Evolutionary conservation across 176 grass and related monocot genomes (phyloP).

Genomic region (Lolium perenne): DNA sequence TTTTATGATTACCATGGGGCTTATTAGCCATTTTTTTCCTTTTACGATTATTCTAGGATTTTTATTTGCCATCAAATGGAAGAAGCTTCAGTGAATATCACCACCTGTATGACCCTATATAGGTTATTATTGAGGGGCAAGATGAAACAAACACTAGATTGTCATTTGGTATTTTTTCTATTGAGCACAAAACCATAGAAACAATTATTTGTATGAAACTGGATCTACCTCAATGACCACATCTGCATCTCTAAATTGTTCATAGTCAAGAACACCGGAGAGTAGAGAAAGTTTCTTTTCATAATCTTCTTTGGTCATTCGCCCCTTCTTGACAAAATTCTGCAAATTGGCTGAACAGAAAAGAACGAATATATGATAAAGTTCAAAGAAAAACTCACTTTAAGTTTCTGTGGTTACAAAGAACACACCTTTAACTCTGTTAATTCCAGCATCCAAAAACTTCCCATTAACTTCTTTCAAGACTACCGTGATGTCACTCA

Average conservation of each 20-base stretch:
- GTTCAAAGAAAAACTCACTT: constrained; percentile 18
- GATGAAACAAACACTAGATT: constrained; percentile 25
- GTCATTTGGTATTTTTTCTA: not conserved
- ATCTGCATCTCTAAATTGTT: constrained; percentile 76
- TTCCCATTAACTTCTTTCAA: constrained; percentile 86
- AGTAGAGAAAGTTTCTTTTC: constrained; percentile 71
- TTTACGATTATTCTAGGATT: not conserved
- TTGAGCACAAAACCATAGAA: not conserved
- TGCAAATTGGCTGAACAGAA: constrained; percentile 70
- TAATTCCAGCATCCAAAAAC: constrained; percentile 61
- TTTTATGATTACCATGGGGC: not conserved
- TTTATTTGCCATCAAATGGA: not conserved
- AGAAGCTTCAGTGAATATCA: not conserved
- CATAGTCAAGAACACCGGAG: constrained; percentile 83
- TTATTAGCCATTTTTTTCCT: not conserved
- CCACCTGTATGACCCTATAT: not conserved
- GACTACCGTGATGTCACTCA: constrained; percentile 66
- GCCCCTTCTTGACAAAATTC: constrained; percentile 72
- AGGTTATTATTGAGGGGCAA: constrained; percentile 22
- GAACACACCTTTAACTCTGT: constrained; percentile 74
- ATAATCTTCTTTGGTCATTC: constrained; percentile 57
- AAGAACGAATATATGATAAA: constrained; percentile 31
- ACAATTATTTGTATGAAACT: not conserved
- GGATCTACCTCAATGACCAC: constrained; percentile 77
- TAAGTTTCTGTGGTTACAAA: constrained; percentile 13